Conservation (phyloP, 2,329 filamentous ascomycete species). For the Rutstroemia sydowiana region DNA sequence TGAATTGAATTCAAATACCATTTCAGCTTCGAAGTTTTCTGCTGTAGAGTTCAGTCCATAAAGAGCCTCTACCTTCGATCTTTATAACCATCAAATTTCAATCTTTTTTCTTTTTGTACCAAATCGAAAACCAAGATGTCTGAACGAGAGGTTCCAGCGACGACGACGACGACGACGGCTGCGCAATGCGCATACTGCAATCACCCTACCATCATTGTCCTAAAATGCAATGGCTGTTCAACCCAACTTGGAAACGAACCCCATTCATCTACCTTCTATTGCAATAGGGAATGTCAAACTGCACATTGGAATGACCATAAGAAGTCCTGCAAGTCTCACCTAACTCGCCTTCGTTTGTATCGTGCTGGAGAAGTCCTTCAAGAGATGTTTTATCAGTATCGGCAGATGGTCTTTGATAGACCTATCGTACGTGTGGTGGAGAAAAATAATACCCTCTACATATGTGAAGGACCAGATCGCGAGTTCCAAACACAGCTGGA, state of each 20-base stretch:
- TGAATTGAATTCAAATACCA: too few relatives aligned
- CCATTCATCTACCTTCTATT: background rate
- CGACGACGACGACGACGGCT: too few relatives aligned
- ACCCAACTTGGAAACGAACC: background rate
- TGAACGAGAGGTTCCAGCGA: too few relatives aligned
- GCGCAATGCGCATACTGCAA: background rate
- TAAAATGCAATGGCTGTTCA: background rate
- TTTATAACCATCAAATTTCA: too few relatives aligned
- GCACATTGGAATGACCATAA: background rate
- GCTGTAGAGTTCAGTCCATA: too few relatives aligned
- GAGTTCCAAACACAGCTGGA: background rate
- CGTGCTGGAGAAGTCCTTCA: constrained; percentile 8
- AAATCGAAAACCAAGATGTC: too few relatives aligned
- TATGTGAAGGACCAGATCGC: background rate
- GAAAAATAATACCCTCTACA: background rate
- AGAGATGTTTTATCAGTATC: constrained; percentile 9
- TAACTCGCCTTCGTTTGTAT: background rate
- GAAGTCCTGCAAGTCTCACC: background rate
- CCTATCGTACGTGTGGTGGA: constrained; percentile 5
- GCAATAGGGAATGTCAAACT: constrained; percentile 1
- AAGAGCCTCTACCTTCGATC: too few relatives aligned
- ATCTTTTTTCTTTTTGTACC: too few relatives aligned
- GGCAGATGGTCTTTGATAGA: constrained; percentile 7
- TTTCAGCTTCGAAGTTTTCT: too few relatives aligned
- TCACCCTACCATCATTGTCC: background rate